Percentiles rank a stretch among this genome's conserved stretches.
Conservation (phyloP, 441 rosid species). For the Dalechampia spathulata region DNA sequence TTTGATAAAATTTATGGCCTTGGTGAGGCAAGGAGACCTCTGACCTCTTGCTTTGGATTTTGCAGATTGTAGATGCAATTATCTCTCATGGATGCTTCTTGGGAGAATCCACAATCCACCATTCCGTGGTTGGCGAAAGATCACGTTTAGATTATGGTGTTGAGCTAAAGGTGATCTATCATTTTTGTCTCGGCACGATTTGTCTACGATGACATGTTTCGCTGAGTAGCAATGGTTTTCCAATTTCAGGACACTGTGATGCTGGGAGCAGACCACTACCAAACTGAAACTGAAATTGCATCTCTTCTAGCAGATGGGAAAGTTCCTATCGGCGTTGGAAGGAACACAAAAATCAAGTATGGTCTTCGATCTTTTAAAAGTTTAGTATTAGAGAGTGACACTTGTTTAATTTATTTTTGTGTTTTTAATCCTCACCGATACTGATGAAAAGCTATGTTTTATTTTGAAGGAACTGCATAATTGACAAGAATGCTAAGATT, state of each 20-base stretch:
- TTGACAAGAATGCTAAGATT: slow-evolving; percentile 85
- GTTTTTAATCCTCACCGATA: no score
- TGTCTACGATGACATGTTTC: no score
- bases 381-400: no score
- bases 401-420: no score
- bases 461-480: slow-evolving; percentile 63
- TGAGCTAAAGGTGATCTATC: slow-evolving; percentile 52
- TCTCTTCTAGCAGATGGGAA: slow-evolving; percentile 75
- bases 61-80: slow-evolving; percentile 72
- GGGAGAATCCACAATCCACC: slow-evolving; percentile 59
- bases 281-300: slow-evolving; percentile 87
- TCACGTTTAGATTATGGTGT: slow-evolving; percentile 81
- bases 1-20: slow-evolving; percentile 4
- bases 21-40: background rate
- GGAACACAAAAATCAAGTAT: slow-evolving; percentile 72
- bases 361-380: no score
- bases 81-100: slow-evolving; percentile 95
- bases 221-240: background rate
- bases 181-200: background rate
- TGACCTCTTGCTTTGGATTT: slow-evolving; percentile 5
- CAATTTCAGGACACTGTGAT: slow-evolving; percentile 62
- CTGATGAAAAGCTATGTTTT: no score
- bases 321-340: slow-evolving; percentile 78
- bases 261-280: slow-evolving; percentile 87
- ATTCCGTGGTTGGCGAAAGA: slow-evolving; percentile 81